A percentile compares a stretch with the other conserved stretches of the same genome.
phyloP scores from a whole-genome alignment of 306 rosid genomes.

The Acacia melanoxylon region DNA sequence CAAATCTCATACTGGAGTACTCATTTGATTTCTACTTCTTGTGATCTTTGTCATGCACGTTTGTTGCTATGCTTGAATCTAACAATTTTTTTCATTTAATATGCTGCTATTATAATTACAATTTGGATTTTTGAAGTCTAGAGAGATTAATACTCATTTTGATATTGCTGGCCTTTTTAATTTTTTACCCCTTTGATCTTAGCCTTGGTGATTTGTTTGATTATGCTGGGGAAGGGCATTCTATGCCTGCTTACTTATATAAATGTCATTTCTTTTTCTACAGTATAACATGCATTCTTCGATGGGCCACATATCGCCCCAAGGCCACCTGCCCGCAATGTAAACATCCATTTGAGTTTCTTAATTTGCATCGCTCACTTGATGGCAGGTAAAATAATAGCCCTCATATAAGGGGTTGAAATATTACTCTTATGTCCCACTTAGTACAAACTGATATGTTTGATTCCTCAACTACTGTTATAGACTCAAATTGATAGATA shows the following conservation, averaged over 20 bases:
- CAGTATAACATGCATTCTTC: constrained; percentile 92
- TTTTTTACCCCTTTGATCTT: neutral
- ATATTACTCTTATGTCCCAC: neutral
- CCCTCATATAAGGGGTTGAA: neutral
- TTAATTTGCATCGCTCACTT: constrained; percentile 85
- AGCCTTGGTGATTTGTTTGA: neutral
- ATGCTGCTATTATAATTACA: neutral
- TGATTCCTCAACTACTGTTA: neutral
- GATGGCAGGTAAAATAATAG: constrained; percentile 74
- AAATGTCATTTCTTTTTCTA: constrained; percentile 21
- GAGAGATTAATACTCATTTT: neutral
- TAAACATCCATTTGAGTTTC: constrained; percentile 79
- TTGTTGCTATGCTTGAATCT: neutral
- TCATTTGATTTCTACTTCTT: neutral
- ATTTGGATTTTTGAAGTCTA: neutral
- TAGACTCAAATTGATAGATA: neutral
- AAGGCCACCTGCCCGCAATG: constrained; percentile 90
- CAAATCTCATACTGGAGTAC: neutral
- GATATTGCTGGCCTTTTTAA: neutral
- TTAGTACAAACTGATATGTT: neutral
- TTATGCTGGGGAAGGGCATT: neutral
- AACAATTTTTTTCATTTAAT: neutral
- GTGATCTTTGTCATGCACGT: neutral
- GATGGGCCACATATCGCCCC: constrained; percentile 75
- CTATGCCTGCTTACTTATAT: neutral